phyloP scores from a whole-genome alignment of 2,329 filamentous ascomycete species.

The Emergomyces orientalis region DNA sequence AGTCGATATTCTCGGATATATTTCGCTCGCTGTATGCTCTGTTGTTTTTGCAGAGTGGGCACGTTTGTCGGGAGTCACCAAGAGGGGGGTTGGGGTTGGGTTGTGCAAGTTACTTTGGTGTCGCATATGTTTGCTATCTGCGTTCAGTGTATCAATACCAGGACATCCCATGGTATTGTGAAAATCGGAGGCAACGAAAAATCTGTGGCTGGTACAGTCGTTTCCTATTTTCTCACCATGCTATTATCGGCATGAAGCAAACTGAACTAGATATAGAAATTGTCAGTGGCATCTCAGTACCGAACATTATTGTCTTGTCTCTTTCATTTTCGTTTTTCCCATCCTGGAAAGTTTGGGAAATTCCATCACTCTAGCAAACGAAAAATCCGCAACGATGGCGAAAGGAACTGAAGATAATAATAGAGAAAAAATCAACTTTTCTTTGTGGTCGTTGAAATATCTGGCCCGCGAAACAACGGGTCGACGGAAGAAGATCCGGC shows the following conservation, averaged over 20 bases:
- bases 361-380: too few relatives aligned
- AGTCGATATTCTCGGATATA: background rate
- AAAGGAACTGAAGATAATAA: background rate
- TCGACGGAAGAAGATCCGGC: background rate
- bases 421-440: background rate
- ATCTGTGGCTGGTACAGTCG: background rate
- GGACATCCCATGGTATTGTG: background rate
- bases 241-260: background rate
- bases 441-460: background rate
- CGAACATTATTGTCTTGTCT: background rate
- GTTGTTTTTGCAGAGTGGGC: background rate
- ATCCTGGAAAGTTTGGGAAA: background rate
- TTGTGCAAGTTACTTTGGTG: background rate
- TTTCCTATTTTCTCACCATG: background rate
- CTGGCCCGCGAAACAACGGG: background rate
- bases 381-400: background rate
- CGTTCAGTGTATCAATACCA: background rate
- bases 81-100: too few relatives aligned
- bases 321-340: background rate
- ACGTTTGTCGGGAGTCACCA: background rate
- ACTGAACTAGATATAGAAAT: background rate
- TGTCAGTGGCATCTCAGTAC: background rate
- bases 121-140: background rate
- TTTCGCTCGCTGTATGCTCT: rapidly evolving
- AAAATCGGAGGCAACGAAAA: background rate